These are phyloP conservation scores for Ophiostoma tasmaniense DNA, from an alignment of 2,329 filamentous ascomycete species.

Conservation along the genomic window DNA sequence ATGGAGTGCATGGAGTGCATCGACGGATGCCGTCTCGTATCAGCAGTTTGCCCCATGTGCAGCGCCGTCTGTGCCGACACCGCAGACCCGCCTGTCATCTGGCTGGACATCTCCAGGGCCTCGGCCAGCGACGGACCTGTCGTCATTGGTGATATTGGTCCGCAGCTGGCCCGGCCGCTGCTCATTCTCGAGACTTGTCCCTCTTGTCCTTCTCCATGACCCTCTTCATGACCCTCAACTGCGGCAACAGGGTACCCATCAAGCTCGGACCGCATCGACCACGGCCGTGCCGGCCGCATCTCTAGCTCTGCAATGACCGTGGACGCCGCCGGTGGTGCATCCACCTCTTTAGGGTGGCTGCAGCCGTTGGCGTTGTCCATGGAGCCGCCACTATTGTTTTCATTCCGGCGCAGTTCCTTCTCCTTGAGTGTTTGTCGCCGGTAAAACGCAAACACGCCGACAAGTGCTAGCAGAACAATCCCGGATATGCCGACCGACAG, in stretches of 20 bases:
- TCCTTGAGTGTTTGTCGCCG: background rate
- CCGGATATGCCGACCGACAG: background rate
- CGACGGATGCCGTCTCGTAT: background rate
- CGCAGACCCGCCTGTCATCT: background rate
- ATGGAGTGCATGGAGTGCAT: background rate
- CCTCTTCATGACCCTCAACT: background rate
- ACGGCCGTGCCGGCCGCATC: constrained; percentile 17
- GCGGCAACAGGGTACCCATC: constrained; percentile 7
- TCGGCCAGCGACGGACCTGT: background rate
- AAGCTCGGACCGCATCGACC: constrained; percentile 22
- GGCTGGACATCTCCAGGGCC: background rate
- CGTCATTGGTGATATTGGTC: background rate
- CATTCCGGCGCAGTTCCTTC: background rate
- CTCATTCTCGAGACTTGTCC: background rate
- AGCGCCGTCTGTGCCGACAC: background rate
- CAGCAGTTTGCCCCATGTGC: background rate
- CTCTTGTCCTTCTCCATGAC: background rate
- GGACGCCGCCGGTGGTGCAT: background rate
- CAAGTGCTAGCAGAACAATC: background rate
- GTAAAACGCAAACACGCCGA: background rate
- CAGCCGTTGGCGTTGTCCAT: background rate
- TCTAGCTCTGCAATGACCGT: constrained; percentile 19
- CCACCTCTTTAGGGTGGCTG: background rate
- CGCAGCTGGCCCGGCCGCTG: background rate
- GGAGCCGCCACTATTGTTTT: background rate